These are phyloP conservation scores for Alternaria panax DNA, from an alignment of 2,329 filamentous ascomycete genomes.

Conservation along the genomic window DNA sequence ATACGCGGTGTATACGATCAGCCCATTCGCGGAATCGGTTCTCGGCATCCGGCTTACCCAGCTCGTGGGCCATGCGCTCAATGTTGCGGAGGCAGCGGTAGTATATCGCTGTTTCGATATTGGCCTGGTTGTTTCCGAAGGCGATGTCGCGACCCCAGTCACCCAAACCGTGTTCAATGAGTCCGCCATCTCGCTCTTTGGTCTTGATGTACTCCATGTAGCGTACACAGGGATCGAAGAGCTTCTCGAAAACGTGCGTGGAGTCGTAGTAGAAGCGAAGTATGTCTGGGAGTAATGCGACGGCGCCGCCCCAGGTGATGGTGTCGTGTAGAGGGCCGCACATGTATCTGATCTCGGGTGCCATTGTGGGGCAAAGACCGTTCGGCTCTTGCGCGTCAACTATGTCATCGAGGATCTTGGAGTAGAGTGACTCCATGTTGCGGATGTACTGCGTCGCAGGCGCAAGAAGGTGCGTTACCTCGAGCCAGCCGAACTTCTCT, in stretches of 20 bases:
- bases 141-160: slow-evolving; percentile 56
- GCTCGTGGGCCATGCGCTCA: slow-evolving; percentile 47
- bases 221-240: slow-evolving; percentile 48
- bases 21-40: slow-evolving; percentile 28
- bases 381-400: slow-evolving; percentile 56
- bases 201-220: slow-evolving; percentile 55
- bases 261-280: slow-evolving; percentile 53
- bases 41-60: slow-evolving; percentile 19
- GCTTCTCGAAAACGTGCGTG: slow-evolving; percentile 48
- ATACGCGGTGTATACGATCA: slow-evolving; percentile 28
- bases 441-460: slow-evolving; percentile 46
- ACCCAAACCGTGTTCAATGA: slow-evolving; percentile 55
- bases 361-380: slow-evolving; percentile 58
- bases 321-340: slow-evolving; percentile 59
- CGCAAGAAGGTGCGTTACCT: slow-evolving; percentile 57
- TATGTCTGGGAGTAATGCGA: slow-evolving; percentile 45
- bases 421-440: slow-evolving; percentile 57
- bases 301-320: slow-evolving; percentile 55
- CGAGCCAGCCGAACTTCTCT: slow-evolving; percentile 59
- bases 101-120: slow-evolving; percentile 56
- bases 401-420: slow-evolving; percentile 58
- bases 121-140: slow-evolving; percentile 55
- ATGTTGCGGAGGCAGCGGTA: slow-evolving; percentile 44
- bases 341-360: slow-evolving; percentile 58
- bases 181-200: slow-evolving; percentile 51